Evolutionary conservation across 2,329 filamentous ascomycete genomes (phyloP).

Genomic region (Alternaria conjuncta): DNA sequence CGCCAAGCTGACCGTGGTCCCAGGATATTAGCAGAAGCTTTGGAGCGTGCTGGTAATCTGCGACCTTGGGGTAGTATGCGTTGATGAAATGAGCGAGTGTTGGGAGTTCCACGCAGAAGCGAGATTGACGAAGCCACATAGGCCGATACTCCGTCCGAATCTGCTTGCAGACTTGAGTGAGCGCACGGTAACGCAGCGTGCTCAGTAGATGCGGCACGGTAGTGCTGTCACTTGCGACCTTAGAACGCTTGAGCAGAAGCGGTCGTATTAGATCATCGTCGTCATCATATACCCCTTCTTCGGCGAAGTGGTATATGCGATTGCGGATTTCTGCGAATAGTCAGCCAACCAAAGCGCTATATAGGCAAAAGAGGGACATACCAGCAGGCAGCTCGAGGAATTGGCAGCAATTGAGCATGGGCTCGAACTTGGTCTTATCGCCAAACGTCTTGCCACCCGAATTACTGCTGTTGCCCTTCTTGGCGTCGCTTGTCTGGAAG

Average conservation of each 20-base stretch:
- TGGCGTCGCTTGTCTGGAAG: background rate
- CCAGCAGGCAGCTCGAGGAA: background rate
- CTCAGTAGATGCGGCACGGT: background rate
- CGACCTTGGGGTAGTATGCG: background rate
- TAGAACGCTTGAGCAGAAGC: background rate
- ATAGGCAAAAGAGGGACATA: background rate
- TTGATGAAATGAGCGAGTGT: background rate
- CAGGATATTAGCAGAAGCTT: background rate
- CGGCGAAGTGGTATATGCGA: background rate
- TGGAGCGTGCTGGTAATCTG: background rate
- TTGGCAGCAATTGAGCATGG: background rate
- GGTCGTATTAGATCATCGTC: background rate
- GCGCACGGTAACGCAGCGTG: background rate
- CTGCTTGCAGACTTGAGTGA: background rate
- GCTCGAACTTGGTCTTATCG: background rate
- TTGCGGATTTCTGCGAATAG: background rate
- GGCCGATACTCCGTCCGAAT: background rate
- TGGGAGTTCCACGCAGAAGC: background rate
- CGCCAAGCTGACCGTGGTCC: background rate
- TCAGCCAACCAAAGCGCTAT: background rate
- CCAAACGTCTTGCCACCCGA: background rate
- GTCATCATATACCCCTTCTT: background rate
- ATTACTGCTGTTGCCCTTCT: background rate
- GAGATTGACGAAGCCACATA: background rate
- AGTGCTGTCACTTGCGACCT: background rate